Percentiles rank a stretch among this genome's conserved stretches.
Conservation (phyloP, 257 asterid genomes). For the Solanum rostratum region DNA sequence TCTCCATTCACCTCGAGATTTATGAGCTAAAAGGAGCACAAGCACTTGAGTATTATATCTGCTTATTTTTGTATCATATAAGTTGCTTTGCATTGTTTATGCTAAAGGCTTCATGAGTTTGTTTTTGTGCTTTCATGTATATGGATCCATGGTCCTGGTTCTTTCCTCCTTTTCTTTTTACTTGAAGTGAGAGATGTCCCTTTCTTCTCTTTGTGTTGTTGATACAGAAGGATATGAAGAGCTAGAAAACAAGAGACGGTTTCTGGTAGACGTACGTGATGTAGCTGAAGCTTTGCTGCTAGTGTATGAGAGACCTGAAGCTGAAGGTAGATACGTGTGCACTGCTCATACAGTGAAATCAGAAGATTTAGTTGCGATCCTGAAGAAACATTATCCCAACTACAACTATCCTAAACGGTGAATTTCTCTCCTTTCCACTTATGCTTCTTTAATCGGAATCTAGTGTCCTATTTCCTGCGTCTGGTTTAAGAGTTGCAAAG, state of each 20-base stretch:
- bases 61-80: background rate
- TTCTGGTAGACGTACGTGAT: slow-evolving; percentile 63
- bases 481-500: background rate
- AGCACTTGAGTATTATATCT: background rate
- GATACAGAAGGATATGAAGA: slow-evolving; percentile 45
- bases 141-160: background rate
- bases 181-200: background rate
- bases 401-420: slow-evolving; percentile 66
- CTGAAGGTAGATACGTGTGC: slow-evolving; percentile 71
- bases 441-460: background rate
- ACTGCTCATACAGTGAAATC: slow-evolving; percentile 17
- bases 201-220: background rate
- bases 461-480: background rate
- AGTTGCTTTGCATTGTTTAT: background rate
- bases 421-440: background rate
- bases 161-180: background rate
- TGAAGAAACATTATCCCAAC: slow-evolving; percentile 41
- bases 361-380: slow-evolving; percentile 32
- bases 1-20: background rate
- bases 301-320: slow-evolving; percentile 46
- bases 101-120: background rate
- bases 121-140: background rate
- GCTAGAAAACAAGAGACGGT: slow-evolving; percentile 17
- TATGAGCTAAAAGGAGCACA: background rate
- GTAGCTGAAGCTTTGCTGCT: slow-evolving; percentile 47